Base-by-base conservation (phyloP, 108 stramenopile species). In the Nitzschia putrida region DNA sequence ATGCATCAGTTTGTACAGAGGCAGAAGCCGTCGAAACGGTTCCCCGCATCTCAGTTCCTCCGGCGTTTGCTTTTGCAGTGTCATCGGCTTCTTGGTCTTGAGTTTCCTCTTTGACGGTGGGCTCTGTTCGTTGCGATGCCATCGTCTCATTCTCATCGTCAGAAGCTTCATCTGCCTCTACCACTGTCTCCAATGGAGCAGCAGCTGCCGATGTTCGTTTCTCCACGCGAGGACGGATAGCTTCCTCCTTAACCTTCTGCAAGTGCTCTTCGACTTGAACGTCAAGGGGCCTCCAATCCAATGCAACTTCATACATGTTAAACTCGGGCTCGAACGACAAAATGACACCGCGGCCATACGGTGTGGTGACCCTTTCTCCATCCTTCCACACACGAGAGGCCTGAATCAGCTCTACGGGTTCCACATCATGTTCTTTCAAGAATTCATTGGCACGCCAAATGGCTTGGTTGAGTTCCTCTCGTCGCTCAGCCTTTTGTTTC, bases 231-330 rank as follows among this genome's bases (percentile, higher is more conserved):
- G 72, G 73, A 24, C 70, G 74, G 13, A 75, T 76, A 25, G 81
- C 68, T 57, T 80, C 80, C 26, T 82, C 78, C 56, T 81, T 80
- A 9, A 61, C 50, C 20, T 74, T 71, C 43, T 78, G 72, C 29
- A 77, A 50, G 61, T 86, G 64, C 24, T 92, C 92, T 38, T 72
- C 71, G 11, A 91, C 76, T 71, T 95, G 95, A 11, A 81, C 68
- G 77, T 91, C 85, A 20, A 95, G 73, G 8, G 90, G 87, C 61
- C 92, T 80, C 89, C 91, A 91, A 67, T 95, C 94, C 38, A 95
- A 72, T 44, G 92, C 91, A 14, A 95, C 89, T 13, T 89, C 81
- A 78, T 95, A 95, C 18, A 86, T 64, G 69, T 95, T 86, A 40
- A 79, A 79, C 4, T 76, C 69, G 14, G 94, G 77, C 56, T 95